Base-by-base conservation (phyloP, 2,329 filamentous ascomycete species). In the Fusarium clavum region DNA sequence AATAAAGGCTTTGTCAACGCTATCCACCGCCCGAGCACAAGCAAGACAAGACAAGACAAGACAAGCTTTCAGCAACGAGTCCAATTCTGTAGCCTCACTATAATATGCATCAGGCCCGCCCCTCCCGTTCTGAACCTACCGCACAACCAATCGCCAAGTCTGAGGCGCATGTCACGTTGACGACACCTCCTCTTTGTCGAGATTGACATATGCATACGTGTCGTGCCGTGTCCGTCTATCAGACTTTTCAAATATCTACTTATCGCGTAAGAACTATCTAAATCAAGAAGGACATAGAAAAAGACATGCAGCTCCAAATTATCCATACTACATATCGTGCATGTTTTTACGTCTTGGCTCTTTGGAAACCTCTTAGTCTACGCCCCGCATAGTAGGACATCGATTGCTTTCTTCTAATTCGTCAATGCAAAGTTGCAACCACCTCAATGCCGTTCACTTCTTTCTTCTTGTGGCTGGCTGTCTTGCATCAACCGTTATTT, bases 131-230 rank as follows among this genome's bases (percentile, higher is more conserved):
- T 38, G 34, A 38, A 20, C 27, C 25, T 32, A 25, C 46, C 51
- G 44, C 30, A 49, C 45, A 60, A 44, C 67, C 67, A 70, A 71
- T 70, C 58, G 67, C 22, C 22, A 54, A 43, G 25, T 40, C 34
- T 24, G 55, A 64, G 63, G 51, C 63, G 58, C 55, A 57, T 47
- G 67, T 71, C 67, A 70, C 67, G 67, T 71, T 64, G 51, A 34
- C 59, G 52, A 71, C 68, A 64, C 68, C 64, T 71, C 63, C 55
- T 61, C 46, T 57, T 48, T 41, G 29, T 30, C 24, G 20, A 44
- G 30, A 32, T 61, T 38, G 40, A 38, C 32, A 48, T 53, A 34
- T n/a, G 34, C 34, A 38, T 38, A 38, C 34, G 34, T n/a, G 34
- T 38, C 43, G 20, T 47, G 52, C 40, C 57, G 20, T 34, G 48